These are phyloP conservation scores for Penicillium paxilli DNA, from an alignment of 495 filamentous ascomycete species.

Conservation along the genomic window DNA sequence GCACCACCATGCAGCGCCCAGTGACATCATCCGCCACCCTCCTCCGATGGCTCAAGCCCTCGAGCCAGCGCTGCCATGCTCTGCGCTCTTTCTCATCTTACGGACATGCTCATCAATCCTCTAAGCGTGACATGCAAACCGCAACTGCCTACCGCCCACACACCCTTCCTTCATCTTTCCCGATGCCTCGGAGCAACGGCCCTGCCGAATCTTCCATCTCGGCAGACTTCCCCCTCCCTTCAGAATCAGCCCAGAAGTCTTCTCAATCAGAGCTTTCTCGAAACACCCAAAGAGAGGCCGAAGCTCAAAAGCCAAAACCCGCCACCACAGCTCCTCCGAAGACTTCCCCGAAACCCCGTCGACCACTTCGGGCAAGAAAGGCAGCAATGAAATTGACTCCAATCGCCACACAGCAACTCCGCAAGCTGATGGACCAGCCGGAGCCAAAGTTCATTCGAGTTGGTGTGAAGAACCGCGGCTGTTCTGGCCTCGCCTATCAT, in stretches of 20 bases:
- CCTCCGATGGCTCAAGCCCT: constrained; percentile 48
- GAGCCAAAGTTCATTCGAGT: constrained; percentile 90
- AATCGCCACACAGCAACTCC: constrained; percentile 72
- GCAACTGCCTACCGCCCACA: constrained; percentile 77
- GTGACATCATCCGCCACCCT: constrained; percentile 59
- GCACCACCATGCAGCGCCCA: constrained; percentile 33
- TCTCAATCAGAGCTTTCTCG: constrained; percentile 22
- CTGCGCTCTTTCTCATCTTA: constrained; percentile 68
- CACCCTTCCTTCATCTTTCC: constrained; percentile 59
- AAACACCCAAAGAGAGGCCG: constrained; percentile 55
- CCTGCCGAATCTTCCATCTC: constrained; percentile 68
- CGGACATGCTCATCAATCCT: constrained; percentile 52
- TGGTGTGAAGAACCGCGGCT: constrained; percentile 93
- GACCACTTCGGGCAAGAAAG: constrained; percentile 80
- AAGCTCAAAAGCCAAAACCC: constrained; percentile 62
- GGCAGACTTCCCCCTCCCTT: constrained; percentile 38
- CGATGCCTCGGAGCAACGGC: constrained; percentile 65
- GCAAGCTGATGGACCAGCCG: constrained; percentile 72
- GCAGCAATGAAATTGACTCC: constrained; percentile 87
- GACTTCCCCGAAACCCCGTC: constrained; percentile 46
- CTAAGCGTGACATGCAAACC: constrained; percentile 68
- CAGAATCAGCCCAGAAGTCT: constrained; percentile 18
- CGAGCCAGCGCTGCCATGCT: constrained; percentile 50
- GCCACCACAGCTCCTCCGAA: constrained; percentile 31
- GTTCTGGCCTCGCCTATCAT: constrained; percentile 92